A percentile compares a stretch with the other conserved stretches of the same genome.
Evolutionary conservation across 1,284 basidiomycete species (phyloP).

Genomic region (Trametes versicolor): DNA sequence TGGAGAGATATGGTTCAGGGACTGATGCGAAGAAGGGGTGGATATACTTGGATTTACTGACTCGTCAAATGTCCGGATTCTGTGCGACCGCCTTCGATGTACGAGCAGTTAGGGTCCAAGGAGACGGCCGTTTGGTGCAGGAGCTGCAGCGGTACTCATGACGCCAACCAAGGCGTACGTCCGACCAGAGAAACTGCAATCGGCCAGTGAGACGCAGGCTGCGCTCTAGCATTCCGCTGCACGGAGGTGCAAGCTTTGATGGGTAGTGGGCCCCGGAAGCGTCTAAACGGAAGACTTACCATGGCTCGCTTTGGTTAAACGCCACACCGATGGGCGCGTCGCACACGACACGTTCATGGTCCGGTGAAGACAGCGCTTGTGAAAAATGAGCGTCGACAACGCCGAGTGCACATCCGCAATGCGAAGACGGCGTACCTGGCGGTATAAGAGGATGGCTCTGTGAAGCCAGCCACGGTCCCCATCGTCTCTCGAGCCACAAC

Average conservation of each 20-base stretch:
- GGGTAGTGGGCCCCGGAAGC: neutral
- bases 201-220: neutral
- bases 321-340: constrained; percentile 10
- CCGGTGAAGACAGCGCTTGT: neutral
- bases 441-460: constrained; percentile 1
- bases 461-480: neutral
- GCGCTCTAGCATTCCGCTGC: neutral
- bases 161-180: neutral
- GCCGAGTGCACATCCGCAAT: constrained; percentile 2
- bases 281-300: neutral
- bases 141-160: neutral
- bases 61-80: neutral
- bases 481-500: neutral
- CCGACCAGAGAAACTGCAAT: neutral
- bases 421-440: constrained; percentile 1
- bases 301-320: constrained; percentile 7
- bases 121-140: neutral
- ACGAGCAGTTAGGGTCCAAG: neutral
- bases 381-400: constrained; percentile 7
- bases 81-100: neutral
- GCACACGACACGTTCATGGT: neutral
- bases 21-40: neutral
- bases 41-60: neutral
- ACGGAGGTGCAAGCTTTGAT: neutral
- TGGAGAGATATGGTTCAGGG: neutral